phyloP scores from a whole-genome alignment of 306 rosid genomes.

The Canavalia ensiformis region DNA sequence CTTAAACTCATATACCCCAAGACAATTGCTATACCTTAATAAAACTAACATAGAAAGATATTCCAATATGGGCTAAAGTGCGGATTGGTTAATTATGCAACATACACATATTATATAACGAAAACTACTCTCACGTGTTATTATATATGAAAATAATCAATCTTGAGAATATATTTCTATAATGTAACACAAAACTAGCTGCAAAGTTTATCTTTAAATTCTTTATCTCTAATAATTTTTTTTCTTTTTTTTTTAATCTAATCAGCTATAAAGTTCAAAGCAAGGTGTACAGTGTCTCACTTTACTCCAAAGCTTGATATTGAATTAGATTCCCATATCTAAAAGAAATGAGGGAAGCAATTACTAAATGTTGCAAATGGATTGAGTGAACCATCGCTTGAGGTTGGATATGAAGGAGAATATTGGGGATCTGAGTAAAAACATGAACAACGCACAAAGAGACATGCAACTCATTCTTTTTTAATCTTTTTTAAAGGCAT shows the following conservation, averaged over 20 bases:
- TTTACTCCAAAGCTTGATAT: conserved; percentile 40
- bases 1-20: no score
- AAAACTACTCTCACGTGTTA: no score
- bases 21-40: no score
- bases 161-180: no score
- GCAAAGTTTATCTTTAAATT: no score
- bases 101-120: no score
- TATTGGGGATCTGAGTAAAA: background rate
- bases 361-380: background rate
- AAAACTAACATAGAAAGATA: no score
- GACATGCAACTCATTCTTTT: conserved; percentile 40
- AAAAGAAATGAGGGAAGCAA: background rate
- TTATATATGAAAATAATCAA: no score
- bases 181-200: no score
- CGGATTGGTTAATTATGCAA: no score
- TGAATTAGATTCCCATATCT: background rate
- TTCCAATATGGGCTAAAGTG: no score
- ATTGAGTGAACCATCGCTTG: background rate
- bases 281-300: conserved; percentile 14
- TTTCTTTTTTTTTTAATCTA: background rate
- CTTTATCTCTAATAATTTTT: no score
- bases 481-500: conserved; percentile 37
- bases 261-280: conserved; percentile 17
- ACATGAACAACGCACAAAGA: background rate
- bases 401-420: background rate